These are phyloP conservation scores for Blastocystis sp. DNA, from an alignment of 352 stramenopile species.

Conservation along the genomic window DNA sequence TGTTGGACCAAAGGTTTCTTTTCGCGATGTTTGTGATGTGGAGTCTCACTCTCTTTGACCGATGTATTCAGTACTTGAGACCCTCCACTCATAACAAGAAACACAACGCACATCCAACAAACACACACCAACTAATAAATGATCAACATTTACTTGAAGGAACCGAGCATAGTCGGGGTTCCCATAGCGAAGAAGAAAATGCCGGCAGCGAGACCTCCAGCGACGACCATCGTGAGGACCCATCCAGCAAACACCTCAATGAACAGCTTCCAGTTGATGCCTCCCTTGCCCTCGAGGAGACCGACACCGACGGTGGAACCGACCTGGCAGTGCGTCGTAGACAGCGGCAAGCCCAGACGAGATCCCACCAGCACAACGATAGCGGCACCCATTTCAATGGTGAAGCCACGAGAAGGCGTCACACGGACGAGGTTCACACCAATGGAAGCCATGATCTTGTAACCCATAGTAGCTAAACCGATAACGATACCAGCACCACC, in stretches of 20 bases:
- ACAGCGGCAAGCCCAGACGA: slow-evolving; percentile 78
- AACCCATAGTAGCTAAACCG: slow-evolving; percentile 79
- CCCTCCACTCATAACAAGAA: not conserved
- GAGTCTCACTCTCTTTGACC: not conserved
- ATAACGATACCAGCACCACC: slow-evolving; percentile 79
- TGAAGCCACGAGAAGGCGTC: slow-evolving; percentile 81
- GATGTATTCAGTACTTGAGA: not conserved
- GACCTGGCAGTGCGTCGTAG: slow-evolving; percentile 81
- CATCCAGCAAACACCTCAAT: slow-evolving; percentile 74
- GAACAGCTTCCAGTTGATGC: slow-evolving; percentile 76
- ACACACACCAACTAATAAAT: slow-evolving; percentile 24
- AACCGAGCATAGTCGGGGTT: slow-evolving; percentile 60
- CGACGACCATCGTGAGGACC: slow-evolving; percentile 76
- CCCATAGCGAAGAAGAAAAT: slow-evolving; percentile 74
- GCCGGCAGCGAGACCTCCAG: slow-evolving; percentile 66
- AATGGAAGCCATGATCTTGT: slow-evolving; percentile 80
- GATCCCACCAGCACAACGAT: slow-evolving; percentile 79
- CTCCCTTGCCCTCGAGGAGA: slow-evolving; percentile 75
- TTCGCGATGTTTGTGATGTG: too few relatives aligned
- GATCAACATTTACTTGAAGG: slow-evolving; percentile 68
- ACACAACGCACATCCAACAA: not conserved
- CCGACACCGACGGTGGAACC: slow-evolving; percentile 79
- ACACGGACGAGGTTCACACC: slow-evolving; percentile 77
- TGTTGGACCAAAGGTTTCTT: slow-evolving; percentile 23
- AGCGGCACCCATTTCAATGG: slow-evolving; percentile 81